These are phyloP conservation scores for Yarrowia phangngaensis DNA, from an alignment of 805 yeast genomes.

Conservation along the genomic window DNA sequence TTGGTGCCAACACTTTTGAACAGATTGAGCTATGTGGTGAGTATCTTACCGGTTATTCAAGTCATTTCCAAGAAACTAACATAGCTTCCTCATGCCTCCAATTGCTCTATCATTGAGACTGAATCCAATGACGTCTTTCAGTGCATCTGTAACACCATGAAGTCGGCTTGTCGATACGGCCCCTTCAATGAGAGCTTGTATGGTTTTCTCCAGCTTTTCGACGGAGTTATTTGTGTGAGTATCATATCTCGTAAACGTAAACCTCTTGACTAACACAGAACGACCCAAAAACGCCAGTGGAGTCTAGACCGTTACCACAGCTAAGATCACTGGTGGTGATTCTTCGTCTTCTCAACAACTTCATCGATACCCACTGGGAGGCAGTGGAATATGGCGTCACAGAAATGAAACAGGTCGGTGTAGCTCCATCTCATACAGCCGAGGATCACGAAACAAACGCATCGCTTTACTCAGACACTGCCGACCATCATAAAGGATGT, in stretches of 20 bases:
- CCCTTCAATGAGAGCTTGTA: constrained; percentile 8
- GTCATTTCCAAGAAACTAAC: constrained; percentile 2
- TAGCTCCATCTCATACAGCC: neutral
- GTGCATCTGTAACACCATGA: constrained; percentile 19
- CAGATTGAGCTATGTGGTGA: constrained; percentile 24
- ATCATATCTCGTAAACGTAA: neutral
- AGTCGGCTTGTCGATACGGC: constrained; percentile 10
- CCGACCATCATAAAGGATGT: neutral
- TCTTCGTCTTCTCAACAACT: constrained; percentile 11
- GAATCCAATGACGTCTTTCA: constrained; percentile 26
- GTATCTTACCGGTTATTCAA: neutral
- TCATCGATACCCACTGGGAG: constrained; percentile 23
- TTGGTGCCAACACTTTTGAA: constrained; percentile 19
- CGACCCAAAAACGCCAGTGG: constrained; percentile 8
- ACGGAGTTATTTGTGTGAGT: constrained; percentile 23
- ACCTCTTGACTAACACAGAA: constrained; percentile 4
- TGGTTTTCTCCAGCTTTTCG: constrained; percentile 14
- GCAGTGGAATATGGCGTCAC: constrained; percentile 3
- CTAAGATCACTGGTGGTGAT: constrained; percentile 20
- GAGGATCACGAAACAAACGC: constrained; percentile 19
- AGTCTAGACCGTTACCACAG: neutral
- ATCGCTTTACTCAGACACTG: constrained; percentile 4
- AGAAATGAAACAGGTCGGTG: neutral
- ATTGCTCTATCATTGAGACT: constrained; percentile 10
- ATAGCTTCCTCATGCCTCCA: constrained; percentile 17